A percentile compares a stretch with the other conserved stretches of the same genome.
Conservation (phyloP, 805 yeast genomes). For the Metschnikowia continentalis region DNA sequence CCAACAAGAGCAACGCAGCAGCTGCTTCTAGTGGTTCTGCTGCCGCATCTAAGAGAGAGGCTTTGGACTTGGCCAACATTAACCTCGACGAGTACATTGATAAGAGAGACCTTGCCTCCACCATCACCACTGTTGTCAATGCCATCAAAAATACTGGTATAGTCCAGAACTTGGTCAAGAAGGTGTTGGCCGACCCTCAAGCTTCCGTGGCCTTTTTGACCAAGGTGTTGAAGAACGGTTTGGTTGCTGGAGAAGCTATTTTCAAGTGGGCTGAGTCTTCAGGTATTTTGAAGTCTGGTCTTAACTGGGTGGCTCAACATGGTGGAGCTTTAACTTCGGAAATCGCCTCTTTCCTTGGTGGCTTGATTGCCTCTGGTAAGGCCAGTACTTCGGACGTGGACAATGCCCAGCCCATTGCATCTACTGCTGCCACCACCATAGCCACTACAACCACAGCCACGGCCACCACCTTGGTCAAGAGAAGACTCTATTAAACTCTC, state of each 20-base stretch:
- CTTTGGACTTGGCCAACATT: constrained; percentile 9
- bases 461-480: constrained; percentile 24
- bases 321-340: constrained; percentile 25
- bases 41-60: constrained; percentile 18
- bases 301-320: constrained; percentile 22
- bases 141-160: constrained; percentile 35
- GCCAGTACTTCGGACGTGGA: constrained; percentile 25
- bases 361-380: constrained; percentile 22
- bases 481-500: constrained; percentile 18
- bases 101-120: constrained; percentile 33
- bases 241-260: constrained; percentile 31
- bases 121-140: constrained; percentile 25
- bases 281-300: constrained; percentile 29
- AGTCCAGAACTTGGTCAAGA: constrained; percentile 26
- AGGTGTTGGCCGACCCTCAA: constrained; percentile 36
- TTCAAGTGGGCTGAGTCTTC: constrained; percentile 35
- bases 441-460: constrained; percentile 17
- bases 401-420: constrained; percentile 17
- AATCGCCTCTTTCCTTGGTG: constrained; percentile 27
- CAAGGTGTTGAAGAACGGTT: constrained; percentile 31
- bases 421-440: constrained; percentile 19
- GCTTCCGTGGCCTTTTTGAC: constrained; percentile 31
- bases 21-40: constrained; percentile 18
- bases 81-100: constrained; percentile 25
- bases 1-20: constrained; percentile 10